These are phyloP conservation scores for Lasiodiplodia citricola DNA, from an alignment of 2,329 filamentous ascomycete genomes.

Conservation along the genomic window DNA sequence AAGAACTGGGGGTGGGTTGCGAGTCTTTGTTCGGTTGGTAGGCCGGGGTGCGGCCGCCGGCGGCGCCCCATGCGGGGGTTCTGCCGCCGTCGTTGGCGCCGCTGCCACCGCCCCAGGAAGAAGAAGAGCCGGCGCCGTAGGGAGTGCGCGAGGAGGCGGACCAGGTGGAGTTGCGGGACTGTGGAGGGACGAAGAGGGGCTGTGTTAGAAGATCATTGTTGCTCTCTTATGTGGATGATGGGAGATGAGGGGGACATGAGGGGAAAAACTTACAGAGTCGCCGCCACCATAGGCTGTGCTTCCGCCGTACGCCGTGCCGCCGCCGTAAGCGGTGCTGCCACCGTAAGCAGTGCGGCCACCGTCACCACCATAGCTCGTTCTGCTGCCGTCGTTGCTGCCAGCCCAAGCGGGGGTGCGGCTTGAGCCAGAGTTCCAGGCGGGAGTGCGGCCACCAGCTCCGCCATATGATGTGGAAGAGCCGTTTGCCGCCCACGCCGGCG, in stretches of 20 bases:
- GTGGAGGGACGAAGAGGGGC: neutral
- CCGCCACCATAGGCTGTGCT: conserved; percentile 57
- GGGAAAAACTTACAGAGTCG: conserved; percentile 34
- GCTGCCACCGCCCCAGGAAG: conserved; percentile 55
- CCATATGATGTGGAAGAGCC: conserved; percentile 49
- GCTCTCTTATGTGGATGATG: conserved; percentile 4
- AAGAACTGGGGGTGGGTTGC: conserved; percentile 37
- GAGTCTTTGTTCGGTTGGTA: conserved; percentile 39
- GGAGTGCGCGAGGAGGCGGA: conserved; percentile 54
- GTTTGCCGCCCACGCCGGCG: conserved; percentile 52
- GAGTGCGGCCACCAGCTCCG: conserved; percentile 46
- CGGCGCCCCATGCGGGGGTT: conserved; percentile 65
- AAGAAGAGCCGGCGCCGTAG: conserved; percentile 70
- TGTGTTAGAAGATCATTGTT: conserved; percentile 9
- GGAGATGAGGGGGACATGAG: conserved; percentile 4
- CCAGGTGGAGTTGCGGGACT: conserved; percentile 40
- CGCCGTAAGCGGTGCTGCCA: conserved; percentile 58
- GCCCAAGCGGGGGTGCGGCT: conserved; percentile 40
- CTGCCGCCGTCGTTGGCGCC: conserved; percentile 71
- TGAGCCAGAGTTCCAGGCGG: conserved; percentile 34
- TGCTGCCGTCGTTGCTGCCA: conserved; percentile 44
- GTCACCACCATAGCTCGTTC: conserved; percentile 51
- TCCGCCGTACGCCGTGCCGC: conserved; percentile 62
- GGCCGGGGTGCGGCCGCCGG: conserved; percentile 38
- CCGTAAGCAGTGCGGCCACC: conserved; percentile 55